A percentile compares a stretch with the other conserved stretches of the same genome.
These are phyloP conservation scores for Fusarium subglutinans DNA, from an alignment of 2,329 filamentous ascomycete genomes.

Conservation along the genomic window DNA sequence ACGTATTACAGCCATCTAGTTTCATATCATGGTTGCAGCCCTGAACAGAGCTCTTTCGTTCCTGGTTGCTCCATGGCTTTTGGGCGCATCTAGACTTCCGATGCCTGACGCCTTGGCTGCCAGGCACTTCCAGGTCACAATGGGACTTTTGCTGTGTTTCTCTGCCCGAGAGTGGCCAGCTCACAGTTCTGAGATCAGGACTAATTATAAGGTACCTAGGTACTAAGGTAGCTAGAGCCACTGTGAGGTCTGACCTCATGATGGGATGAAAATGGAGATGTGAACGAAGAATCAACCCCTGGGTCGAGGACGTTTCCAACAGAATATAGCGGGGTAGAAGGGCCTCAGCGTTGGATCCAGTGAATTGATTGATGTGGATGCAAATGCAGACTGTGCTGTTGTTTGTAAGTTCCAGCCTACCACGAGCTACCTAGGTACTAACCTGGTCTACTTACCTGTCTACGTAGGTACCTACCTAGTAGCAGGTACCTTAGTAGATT, in stretches of 20 bases:
- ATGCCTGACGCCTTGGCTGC: slow-evolving; percentile 6
- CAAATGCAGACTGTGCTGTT: background rate
- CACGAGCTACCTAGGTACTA: background rate
- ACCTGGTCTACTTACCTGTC: background rate
- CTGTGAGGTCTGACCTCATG: slow-evolving; percentile 1
- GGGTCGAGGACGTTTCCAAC: slow-evolving; percentile 13
- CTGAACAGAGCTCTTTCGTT: background rate
- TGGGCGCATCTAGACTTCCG: slow-evolving; percentile 21
- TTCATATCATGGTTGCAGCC: slow-evolving; percentile 10
- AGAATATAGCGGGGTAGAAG: slow-evolving; percentile 16
- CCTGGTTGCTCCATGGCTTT: slow-evolving; percentile 11
- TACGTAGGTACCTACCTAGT: too few species aligned
- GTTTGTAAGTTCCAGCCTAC: background rate
- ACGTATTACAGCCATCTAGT: background rate
- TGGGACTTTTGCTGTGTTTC: background rate
- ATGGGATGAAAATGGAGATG: slow-evolving; percentile 7
- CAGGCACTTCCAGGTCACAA: slow-evolving; percentile 1
- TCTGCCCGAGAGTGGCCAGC: background rate
- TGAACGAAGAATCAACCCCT: slow-evolving; percentile 3
- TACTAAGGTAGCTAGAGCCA: background rate
- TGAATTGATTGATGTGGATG: background rate
- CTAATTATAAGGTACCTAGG: background rate
- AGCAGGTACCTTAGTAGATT: background rate
- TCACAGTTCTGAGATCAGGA: background rate
- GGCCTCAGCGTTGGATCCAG: slow-evolving; percentile 11